Evolutionary conservation across 768 basidiomycete species (phyloP), one percentile per base, ranked within the genome.

Genomic region (Leccinellum albellum): DNA sequence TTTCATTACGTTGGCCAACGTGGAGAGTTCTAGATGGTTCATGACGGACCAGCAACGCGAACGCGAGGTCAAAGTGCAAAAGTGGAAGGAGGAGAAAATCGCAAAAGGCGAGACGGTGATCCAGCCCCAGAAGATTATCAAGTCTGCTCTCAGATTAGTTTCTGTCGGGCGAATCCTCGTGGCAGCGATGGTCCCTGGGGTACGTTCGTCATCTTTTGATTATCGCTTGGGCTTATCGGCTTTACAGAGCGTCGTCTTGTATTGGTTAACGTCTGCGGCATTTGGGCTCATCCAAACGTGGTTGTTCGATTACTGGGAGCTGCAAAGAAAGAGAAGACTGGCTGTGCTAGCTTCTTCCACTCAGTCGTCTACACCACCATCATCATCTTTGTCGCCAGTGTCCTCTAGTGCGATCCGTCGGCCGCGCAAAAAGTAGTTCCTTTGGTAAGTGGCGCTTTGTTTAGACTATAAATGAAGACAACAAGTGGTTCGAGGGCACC

Each of bases 281-380:
- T 88, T 87, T 68, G 89, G 89, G 42, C 74, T 91, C 20, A 57
- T 87, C 14, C 89, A 91, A 67, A 86, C 88, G 1, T 92, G 88
- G 86, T 61, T 80, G 31, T 73, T 92, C 56, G 87, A 90, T 54
- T 87, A 80, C 74, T 78, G 79, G 74, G 84, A 85, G 55, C 64
- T 76, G 51, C 77, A 75, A 42, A 71, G 79, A 55, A 72, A 68
- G 50, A 61, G 53, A 50, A 64, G 55, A 49, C 56, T 73, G 35
- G 50, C 51, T 2, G 40, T 24, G n/a, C 9, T 35, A 3, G 6
- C 50, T 1, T 28, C 54, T 17, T 24, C 50, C 15, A 17, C 58
- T 31, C 8, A 37, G n/a, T 26, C 28, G 20, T 31, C 55, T 20
- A 8, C 48, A 20, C 20, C 14, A 8, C 17, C 54, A 1, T 35